Base-by-base conservation (phyloP, 495 filamentous ascomycete genomes). In the Aspergillus heteromorphus region DNA sequence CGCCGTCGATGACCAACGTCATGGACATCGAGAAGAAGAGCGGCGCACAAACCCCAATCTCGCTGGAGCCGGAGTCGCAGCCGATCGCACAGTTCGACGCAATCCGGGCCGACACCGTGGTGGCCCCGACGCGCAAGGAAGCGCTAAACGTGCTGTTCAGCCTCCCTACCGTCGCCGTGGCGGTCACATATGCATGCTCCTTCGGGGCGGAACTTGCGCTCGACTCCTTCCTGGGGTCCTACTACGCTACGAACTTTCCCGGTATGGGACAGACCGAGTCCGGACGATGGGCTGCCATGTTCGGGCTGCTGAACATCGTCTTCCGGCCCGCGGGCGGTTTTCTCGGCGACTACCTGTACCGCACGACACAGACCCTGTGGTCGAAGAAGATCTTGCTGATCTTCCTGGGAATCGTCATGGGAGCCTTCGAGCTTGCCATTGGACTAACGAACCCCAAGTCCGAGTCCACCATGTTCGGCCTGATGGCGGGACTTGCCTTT, bases 141-240 rank as follows among this genome's bases (percentile, higher is more conserved):
- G 75, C 79, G 19, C 25, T 84, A 16, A 49, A 54, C 0, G 82
- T 91, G 2, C 65, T 84, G 36, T 74, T 83, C 67, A 87, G 82
- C 25, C 75, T 81, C 1, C 86, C 91, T 59, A 87, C 84, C 8
- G 64, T 86, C 45, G 81, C 86, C 54, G 80, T 88, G 45, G 75
- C 84, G 21, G 69, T 81, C 14, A 81, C 81, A n/a, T 96, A 96
- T 69, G 82, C 86, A 65, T 95, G 88, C 74, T 86, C 87, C 13
- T 96, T 96, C 62, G 91, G 91, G 49, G 83, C 80, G 23, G 91
- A 96, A 66, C 83, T 96, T 10, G 81, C 91, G 58, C 87, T 96
- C 73, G 92, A 96, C 79, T 81, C 84, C 23, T 82, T 92, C 51
- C 83, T 96, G 6, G 84, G 86, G 47, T 68, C 85, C 4, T 95